These are phyloP conservation scores for Backusella westeae DNA, from an alignment of 192 early-diverging fungal genomes.

Conservation along the genomic window DNA sequence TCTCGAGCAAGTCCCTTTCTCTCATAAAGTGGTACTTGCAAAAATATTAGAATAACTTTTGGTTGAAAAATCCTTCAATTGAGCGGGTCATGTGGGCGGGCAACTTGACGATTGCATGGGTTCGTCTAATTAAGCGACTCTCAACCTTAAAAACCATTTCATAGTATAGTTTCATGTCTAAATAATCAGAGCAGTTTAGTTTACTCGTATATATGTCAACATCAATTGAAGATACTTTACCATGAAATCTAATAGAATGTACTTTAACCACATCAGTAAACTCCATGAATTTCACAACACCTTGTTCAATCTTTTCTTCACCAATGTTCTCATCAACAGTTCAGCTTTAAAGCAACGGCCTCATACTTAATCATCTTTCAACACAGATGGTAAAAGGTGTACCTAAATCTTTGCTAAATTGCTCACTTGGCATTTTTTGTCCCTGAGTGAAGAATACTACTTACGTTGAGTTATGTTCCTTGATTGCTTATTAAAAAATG, in stretches of 20 bases:
- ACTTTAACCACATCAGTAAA: not conserved
- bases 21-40: too few species aligned
- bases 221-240: slow-evolving; percentile 2
- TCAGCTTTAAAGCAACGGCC: too few species aligned
- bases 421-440: too few species aligned
- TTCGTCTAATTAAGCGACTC: not conserved
- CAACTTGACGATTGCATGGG: not conserved
- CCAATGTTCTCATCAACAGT: too few species aligned
- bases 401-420: too few species aligned
- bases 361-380: too few species aligned
- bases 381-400: too few species aligned
- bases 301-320: too few species aligned
- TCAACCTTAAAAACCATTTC: not conserved
- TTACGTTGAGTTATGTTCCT: too few species aligned
- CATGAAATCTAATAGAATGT: not conserved
- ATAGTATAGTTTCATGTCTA: not conserved
- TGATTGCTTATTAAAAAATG: too few species aligned
- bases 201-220: not conserved
- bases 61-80: not conserved
- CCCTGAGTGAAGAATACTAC: too few species aligned
- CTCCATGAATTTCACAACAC: not conserved
- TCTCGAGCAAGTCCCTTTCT: too few species aligned
- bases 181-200: slow-evolving; percentile 10
- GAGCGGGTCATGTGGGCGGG: not conserved
- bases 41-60: not conserved